Base-by-base conservation (phyloP, 805 yeast genomes). In the Metschnikowia similis region DNA sequence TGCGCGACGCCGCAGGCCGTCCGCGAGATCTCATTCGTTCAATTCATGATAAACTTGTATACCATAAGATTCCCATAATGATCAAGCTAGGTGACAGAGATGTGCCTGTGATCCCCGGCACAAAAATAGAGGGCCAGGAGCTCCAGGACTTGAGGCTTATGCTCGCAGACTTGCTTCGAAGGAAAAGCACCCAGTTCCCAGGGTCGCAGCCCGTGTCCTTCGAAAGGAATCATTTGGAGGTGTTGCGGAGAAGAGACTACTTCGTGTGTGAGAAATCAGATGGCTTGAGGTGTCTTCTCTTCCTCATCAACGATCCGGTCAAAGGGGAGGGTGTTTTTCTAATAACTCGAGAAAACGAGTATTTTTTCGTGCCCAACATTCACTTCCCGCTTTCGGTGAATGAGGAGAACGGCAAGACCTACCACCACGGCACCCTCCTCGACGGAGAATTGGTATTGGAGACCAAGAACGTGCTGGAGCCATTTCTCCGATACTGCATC, bases 171-270 rank as follows among this genome's bases (percentile, higher is more conserved):
- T 86, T 54, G 63, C 85, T 58, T 73, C 81, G 57, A 71, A 83
- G 56, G 38, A 69, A 71, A 50, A 75, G 82, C 31, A 76, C 79
- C 37, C 72, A 77, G 14, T 91, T 91, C 59, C 95, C 96, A 2
- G 97, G 99, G 0, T 84, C 97, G 1, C 99, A 95, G 67, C 99
- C 99, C 0, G 88, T 92, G 2, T 88, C 96, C 27, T 91, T 94
- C 63, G 84, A 87, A 39, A 75, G 89, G 48, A 71, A 76, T 32
- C 97, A 92, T 67, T 72, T 94, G 26, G 65, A 65, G 65, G 80
- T 83, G 32, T 70, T 94, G 43, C 64, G 77, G 62, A 69, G 76
- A 3, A 83, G 84, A 51, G 98, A 95, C 61, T 94, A 91, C 63
- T 84, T 83, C 57, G 99, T 94, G 0, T 95, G 99, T 70, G 99